phyloP scores from a whole-genome alignment of 257 asterid genomes.

The Fraxinus pennsylvanica region DNA sequence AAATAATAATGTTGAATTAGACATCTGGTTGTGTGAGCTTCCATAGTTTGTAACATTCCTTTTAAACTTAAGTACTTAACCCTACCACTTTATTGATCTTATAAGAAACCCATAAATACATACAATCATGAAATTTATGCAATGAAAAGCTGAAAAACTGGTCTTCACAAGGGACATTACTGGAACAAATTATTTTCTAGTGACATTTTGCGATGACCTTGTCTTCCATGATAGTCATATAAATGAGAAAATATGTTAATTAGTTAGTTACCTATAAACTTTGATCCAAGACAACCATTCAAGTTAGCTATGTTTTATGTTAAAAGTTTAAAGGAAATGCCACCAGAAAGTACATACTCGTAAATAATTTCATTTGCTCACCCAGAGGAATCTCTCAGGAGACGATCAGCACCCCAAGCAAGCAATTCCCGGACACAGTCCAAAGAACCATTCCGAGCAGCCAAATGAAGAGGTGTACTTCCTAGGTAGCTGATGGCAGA shows the following conservation, averaged over 20 bases:
- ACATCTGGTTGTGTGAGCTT: background rate
- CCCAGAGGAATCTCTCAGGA: conserved; percentile 75
- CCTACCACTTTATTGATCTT: background rate
- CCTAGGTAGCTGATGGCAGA: conserved; percentile 56
- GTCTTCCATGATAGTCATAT: background rate
- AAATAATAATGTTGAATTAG: background rate
- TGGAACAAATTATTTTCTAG: background rate
- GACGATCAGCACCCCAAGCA: conserved; percentile 82
- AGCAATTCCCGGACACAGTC: conserved; percentile 84
- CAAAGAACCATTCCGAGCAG: conserved; percentile 81
- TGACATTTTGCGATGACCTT: background rate
- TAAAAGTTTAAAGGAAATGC: no score
- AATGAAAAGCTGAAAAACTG: background rate
- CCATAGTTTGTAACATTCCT: background rate
- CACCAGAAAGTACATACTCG: conserved; percentile 14
- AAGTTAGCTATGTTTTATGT: background rate
- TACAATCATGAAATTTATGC: background rate
- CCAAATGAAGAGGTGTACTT: conserved; percentile 79
- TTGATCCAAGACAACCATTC: background rate
- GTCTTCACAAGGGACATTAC: background rate
- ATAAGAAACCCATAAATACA: background rate
- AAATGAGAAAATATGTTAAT: background rate
- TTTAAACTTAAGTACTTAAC: background rate
- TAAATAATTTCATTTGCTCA: conserved; percentile 28
- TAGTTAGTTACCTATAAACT: background rate